A percentile compares a stretch with the other conserved stretches of the same genome.
These are phyloP conservation scores for Lasiodiplodia sp. DNA, from an alignment of 2,329 filamentous ascomycete genomes.

Conservation along the genomic window DNA sequence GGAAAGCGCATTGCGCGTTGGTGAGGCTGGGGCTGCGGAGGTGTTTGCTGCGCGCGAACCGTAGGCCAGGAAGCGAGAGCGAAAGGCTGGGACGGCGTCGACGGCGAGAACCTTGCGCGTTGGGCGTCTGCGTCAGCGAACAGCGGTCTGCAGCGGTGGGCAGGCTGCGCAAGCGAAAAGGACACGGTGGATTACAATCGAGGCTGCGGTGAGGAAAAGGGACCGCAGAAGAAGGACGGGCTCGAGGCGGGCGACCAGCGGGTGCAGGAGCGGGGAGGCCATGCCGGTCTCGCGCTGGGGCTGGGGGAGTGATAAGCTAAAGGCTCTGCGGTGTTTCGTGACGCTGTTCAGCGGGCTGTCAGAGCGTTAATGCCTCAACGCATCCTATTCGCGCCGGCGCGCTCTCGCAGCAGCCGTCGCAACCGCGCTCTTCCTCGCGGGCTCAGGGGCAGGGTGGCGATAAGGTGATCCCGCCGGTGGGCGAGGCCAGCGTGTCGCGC, in stretches of 20 bases:
- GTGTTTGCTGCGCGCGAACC: slow-evolving; percentile 58
- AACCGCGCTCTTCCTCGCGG: neutral
- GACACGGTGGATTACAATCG: slow-evolving; percentile 48
- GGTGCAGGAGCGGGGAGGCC: slow-evolving; percentile 21
- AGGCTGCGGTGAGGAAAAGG: slow-evolving; percentile 48
- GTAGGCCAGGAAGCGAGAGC: slow-evolving; percentile 66
- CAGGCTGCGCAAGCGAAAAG: slow-evolving; percentile 31
- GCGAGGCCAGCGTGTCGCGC: slow-evolving; percentile 19
- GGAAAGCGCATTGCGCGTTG: slow-evolving; percentile 29
- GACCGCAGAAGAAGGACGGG: slow-evolving; percentile 41
- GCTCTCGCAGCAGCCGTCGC: slow-evolving; percentile 6
- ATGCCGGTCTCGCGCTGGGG: slow-evolving; percentile 22
- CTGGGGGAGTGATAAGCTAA: slow-evolving; percentile 29
- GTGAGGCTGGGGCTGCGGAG: slow-evolving; percentile 17
- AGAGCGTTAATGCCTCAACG: slow-evolving; percentile 28
- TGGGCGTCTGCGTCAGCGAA: slow-evolving; percentile 32
- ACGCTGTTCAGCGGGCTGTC: slow-evolving; percentile 20
- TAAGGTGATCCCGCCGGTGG: slow-evolving; percentile 21
- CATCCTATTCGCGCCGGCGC: slow-evolving; percentile 20
- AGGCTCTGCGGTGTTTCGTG: slow-evolving; percentile 28
- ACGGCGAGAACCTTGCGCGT: slow-evolving; percentile 57
- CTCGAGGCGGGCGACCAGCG: slow-evolving; percentile 29
- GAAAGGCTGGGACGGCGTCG: slow-evolving; percentile 59
- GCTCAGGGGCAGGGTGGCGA: slow-evolving; percentile 26
- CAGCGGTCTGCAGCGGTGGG: slow-evolving; percentile 27